Base-by-base conservation (phyloP, 768 basidiomycete genomes). In the Suillus sp. region DNA sequence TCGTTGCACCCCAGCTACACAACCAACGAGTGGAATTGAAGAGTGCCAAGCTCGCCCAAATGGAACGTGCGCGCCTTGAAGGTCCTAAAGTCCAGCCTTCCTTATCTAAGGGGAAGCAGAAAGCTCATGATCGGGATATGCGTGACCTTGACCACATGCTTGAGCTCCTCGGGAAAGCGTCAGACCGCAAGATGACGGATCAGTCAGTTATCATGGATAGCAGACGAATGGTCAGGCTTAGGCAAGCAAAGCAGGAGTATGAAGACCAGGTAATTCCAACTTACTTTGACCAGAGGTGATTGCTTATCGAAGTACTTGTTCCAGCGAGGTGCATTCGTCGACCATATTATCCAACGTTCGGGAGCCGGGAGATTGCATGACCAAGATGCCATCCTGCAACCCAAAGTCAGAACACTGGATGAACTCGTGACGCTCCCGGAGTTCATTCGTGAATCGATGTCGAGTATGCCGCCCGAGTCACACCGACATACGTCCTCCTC, bases 1-100 rank as follows among this genome's bases (percentile, higher is more conserved):
- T 84, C 9, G 91, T 90, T 35, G 87, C 94, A 0, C 96, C 96
- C 1, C 95, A 96, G 73, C 76, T 98, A 47, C 86, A 90, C 64
- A 90, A 96, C 72, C 96, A 99, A 74, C 87, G 97, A 1, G 94
- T 92, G n/a, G 95, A 96, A 73, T 84, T 96, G 51, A 89, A 89
- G 69, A 82, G 82, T 6, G 78, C 85, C 30, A 91, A 93, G 71
- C 68, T 88, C 16, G 83, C 84, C 14, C 84, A 93, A 74, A 84
- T 94, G 79, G 91, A 93, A 74, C 83, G 83, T 50, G 93, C 91
- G 5, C 78, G 85, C 50, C 77, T 76, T 60, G 78, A 80, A 47
- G 84, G 81, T 11, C 58, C 62, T 14, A 66, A 71, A 20, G 40
- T 20, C 30, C 62, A 65, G 7, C 65, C 68, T 27, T 70, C 72